These are phyloP conservation scores for Eucalyptus regnans DNA, from an alignment of 345 rosid species.

Conservation along the genomic window DNA sequence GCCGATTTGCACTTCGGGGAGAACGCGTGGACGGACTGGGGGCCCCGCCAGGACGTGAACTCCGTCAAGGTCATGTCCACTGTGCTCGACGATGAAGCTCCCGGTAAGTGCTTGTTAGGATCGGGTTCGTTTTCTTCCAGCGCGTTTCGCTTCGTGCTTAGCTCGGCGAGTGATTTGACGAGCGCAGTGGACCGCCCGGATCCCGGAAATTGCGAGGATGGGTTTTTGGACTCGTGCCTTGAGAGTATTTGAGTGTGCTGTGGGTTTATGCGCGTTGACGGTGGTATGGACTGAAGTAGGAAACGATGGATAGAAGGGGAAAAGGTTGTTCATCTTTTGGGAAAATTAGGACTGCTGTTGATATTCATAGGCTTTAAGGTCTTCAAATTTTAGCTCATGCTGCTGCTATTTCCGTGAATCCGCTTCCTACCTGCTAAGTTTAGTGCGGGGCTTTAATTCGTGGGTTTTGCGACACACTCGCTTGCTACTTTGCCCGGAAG, in stretches of 20 bases:
- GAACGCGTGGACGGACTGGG: conserved; percentile 72
- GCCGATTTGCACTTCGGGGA: conserved; percentile 86
- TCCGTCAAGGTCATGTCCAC: conserved; percentile 49
- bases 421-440: background rate
- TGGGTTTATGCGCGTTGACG: background rate
- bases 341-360: background rate
- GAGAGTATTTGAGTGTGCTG: background rate
- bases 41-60: conserved; percentile 52
- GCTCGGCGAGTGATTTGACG: background rate
- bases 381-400: background rate
- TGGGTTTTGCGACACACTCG: background rate
- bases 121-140: background rate
- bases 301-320: background rate
- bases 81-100: conserved; percentile 49
- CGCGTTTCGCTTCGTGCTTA: background rate
- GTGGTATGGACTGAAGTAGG: background rate
- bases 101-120: conserved; percentile 13
- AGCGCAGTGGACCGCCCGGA: background rate
- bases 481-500: background rate
- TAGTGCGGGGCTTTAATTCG: background rate
- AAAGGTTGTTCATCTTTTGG: background rate
- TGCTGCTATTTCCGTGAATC: background rate
- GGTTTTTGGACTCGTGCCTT: background rate
- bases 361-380: background rate
- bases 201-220: background rate